Evolutionary conservation across 768 basidiomycete genomes (phyloP).

Genomic region (Pholiota microspora): DNA sequence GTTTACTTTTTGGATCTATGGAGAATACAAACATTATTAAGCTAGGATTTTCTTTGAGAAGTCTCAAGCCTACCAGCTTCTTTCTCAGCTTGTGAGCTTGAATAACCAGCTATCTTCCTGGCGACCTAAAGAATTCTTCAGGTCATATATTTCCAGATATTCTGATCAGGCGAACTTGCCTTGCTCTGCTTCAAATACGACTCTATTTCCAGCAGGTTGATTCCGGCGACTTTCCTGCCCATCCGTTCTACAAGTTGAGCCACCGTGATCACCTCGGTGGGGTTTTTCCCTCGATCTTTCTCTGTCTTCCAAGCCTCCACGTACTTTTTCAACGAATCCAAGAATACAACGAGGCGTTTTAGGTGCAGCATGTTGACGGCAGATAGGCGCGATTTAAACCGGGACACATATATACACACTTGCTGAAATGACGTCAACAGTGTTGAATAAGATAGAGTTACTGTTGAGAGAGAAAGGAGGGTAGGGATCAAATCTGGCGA

Average conservation of each 20-base stretch:
- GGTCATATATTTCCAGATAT: background rate
- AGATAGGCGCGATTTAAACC: conserved; percentile 77
- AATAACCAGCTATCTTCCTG: conserved; percentile 83
- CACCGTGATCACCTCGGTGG: conserved; percentile 64
- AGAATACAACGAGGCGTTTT: conserved; percentile 71
- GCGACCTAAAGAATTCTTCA: conserved; percentile 44
- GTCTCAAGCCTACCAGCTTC: conserved; percentile 33
- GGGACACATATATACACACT: conserved; percentile 71
- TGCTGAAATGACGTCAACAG: conserved; percentile 69
- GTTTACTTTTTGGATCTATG: conserved; percentile 18
- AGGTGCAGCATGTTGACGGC: conserved; percentile 74
- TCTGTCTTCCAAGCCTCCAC: conserved; percentile 49
- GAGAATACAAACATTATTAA: background rate
- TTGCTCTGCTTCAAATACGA: conserved; percentile 82
- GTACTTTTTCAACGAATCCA: conserved; percentile 66
- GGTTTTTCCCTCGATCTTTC: conserved; percentile 24
- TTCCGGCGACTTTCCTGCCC: conserved; percentile 65
- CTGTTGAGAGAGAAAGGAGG: conserved; percentile 81
- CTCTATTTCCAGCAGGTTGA: conserved; percentile 84
- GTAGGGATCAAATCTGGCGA: conserved; percentile 81
- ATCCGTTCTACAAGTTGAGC: conserved; percentile 61
- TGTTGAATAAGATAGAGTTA: conserved; percentile 53
- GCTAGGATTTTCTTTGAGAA: background rate
- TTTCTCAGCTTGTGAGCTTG: conserved; percentile 55
- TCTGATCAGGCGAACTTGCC: conserved; percentile 38